These are phyloP conservation scores for Ilyonectria sp. DNA, from an alignment of 2,329 filamentous ascomycete species.

Conservation along the genomic window DNA sequence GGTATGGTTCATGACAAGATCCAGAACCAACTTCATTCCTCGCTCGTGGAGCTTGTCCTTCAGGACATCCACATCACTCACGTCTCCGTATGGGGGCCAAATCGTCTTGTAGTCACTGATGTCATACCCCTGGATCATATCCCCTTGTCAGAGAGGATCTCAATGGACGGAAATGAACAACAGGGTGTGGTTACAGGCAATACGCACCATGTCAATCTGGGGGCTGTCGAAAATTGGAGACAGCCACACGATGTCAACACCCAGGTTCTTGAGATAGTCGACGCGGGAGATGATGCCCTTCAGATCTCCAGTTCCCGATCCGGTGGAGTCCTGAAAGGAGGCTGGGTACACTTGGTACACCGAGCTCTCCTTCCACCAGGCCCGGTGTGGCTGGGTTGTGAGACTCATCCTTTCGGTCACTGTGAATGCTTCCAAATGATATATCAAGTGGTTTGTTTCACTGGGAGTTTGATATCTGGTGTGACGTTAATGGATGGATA, in stretches of 20 bases:
- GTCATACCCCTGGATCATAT: conserved; percentile 71
- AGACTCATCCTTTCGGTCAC: conserved; percentile 42
- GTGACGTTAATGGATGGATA: conserved; percentile 29
- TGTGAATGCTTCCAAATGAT: neutral
- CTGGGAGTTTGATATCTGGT: conserved; percentile 10
- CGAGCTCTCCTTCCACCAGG: conserved; percentile 74
- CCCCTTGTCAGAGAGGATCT: neutral
- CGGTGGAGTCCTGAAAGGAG: conserved; percentile 73
- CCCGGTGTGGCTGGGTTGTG: conserved; percentile 44
- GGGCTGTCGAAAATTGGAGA: conserved; percentile 66
- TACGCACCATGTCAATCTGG: conserved; percentile 73
- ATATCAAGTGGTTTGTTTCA: conserved; percentile 8
- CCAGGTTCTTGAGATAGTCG: conserved; percentile 69
- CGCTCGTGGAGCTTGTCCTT: conserved; percentile 73
- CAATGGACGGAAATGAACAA: neutral
- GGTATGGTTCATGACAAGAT: conserved; percentile 83
- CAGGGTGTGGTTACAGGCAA: neutral
- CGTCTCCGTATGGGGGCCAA: conserved; percentile 76
- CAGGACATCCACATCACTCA: conserved; percentile 76
- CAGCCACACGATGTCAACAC: conserved; percentile 72
- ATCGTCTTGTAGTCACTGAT: conserved; percentile 78
- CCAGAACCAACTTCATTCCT: conserved; percentile 79
- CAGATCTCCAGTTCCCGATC: conserved; percentile 70
- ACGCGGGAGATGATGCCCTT: conserved; percentile 70
- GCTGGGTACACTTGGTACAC: conserved; percentile 76